phyloP scores from a whole-genome alignment of 768 basidiomycete genomes.

The Russula ochroleuca region DNA sequence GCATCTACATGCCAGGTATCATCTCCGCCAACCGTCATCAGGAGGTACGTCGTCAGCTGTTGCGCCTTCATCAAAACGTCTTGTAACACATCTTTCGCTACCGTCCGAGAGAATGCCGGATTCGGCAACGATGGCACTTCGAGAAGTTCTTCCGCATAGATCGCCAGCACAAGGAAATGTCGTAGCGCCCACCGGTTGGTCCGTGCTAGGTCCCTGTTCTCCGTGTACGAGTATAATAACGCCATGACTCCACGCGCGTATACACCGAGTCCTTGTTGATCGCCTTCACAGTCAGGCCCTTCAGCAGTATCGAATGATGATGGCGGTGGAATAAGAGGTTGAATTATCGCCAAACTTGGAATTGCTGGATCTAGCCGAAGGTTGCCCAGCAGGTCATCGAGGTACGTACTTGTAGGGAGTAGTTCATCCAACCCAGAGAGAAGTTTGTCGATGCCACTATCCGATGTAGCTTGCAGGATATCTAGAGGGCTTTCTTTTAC shows the following conservation, averaged over 20 bases:
- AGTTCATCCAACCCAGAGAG: constrained; percentile 44
- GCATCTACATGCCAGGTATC: constrained; percentile 50
- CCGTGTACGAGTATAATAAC: constrained; percentile 49
- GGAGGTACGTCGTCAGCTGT: constrained; percentile 58
- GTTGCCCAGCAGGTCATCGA: constrained; percentile 26
- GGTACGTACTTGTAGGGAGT: constrained; percentile 32
- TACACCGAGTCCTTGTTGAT: constrained; percentile 51
- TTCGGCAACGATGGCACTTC: constrained; percentile 47
- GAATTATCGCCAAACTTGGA: constrained; percentile 54
- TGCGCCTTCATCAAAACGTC: constrained; percentile 46
- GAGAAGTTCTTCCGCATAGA: constrained; percentile 60
- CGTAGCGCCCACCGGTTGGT: constrained; percentile 62
- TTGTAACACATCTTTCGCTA: constrained; percentile 36
- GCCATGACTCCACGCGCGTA: constrained; percentile 63
- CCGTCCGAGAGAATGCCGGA: constrained; percentile 44
- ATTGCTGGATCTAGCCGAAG: constrained; percentile 48
- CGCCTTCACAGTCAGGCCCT: constrained; percentile 31
- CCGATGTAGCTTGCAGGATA: constrained; percentile 27
- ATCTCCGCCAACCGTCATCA: constrained; percentile 43
- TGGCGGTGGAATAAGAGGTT: constrained; percentile 52
- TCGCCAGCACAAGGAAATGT: constrained; percentile 59
- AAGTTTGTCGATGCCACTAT: constrained; percentile 27
- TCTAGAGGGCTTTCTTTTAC: constrained; percentile 29
- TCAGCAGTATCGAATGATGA: constrained; percentile 29
- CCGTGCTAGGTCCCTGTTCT: constrained; percentile 58